Conservation (phyloP, 441 rosid genomes). For the Breynia disticha region DNA sequence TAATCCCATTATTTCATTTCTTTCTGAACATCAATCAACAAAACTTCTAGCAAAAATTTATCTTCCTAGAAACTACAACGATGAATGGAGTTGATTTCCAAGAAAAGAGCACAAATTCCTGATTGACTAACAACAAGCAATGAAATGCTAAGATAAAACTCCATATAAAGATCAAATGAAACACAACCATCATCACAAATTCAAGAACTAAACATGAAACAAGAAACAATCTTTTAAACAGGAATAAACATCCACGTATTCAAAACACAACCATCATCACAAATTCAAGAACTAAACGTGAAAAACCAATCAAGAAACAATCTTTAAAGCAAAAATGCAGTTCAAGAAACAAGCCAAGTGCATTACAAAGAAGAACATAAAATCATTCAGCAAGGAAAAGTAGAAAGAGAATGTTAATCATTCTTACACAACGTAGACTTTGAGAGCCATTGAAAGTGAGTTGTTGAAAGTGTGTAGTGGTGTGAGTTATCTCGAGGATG, state of each 20-base stretch:
- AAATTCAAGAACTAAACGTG: not conserved
- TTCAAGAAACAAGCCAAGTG: not conserved
- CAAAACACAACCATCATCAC: not conserved
- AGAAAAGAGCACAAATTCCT: not conserved
- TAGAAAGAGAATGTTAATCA: constrained; percentile 7
- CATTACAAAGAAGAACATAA: constrained; percentile 3
- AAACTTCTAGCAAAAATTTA: too few species aligned
- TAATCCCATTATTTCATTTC: too few species aligned
- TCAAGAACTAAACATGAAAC: too few species aligned
- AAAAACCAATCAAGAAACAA: constrained; percentile 4
- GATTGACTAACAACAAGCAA: not conserved
- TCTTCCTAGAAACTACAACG: too few species aligned
- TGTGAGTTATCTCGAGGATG: not conserved
- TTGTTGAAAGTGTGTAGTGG: not conserved
- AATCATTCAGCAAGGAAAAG: not conserved
- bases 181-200: not conserved
- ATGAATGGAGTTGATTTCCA: not conserved
- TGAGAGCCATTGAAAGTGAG: constrained; percentile 40
- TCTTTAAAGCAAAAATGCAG: not conserved
- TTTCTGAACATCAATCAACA: too few species aligned
- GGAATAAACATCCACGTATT: too few species aligned
- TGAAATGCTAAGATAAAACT: not conserved
- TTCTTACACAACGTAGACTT: constrained; percentile 54
- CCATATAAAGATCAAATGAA: not conserved
- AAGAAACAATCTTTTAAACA: too few species aligned